Conservation (phyloP, 257 asterid genomes). For the Lithospermum erythrorhizon region DNA sequence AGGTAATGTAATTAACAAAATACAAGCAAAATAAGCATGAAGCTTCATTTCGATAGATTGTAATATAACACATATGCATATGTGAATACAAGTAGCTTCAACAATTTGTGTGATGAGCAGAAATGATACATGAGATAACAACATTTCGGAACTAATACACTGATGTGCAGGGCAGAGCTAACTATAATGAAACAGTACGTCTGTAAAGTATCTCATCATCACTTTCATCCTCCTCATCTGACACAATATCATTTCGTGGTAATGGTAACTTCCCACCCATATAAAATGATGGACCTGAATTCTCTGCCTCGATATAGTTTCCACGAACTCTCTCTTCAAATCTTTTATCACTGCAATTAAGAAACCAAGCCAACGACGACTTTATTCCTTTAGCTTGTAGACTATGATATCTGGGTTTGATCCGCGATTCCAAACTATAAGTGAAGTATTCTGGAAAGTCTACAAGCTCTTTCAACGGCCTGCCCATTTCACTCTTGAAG, state of each 20-base stretch:
- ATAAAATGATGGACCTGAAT: slow-evolving; percentile 58
- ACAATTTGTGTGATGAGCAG: too few relatives aligned
- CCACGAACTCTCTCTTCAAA: slow-evolving; percentile 85
- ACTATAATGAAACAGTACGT: slow-evolving; percentile 76
- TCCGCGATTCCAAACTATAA: slow-evolving; percentile 75
- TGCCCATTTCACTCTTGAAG: slow-evolving; percentile 77
- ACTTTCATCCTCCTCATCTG: slow-evolving; percentile 80
- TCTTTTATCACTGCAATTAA: slow-evolving; percentile 85
- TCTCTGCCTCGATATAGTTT: slow-evolving; percentile 69
- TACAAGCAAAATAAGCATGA: too few relatives aligned
- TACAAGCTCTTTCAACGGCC: slow-evolving; percentile 58
- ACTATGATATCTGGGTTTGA: slow-evolving; percentile 74
- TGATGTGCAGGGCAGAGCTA: neutral
- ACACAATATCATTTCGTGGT: slow-evolving; percentile 49
- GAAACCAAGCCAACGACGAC: slow-evolving; percentile 84
- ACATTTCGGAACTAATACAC: too few relatives aligned
- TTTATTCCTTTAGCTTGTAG: slow-evolving; percentile 63
- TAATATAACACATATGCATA: too few relatives aligned
- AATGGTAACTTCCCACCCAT: slow-evolving; percentile 84
- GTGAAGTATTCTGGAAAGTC: slow-evolving; percentile 90
- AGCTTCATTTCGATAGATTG: too few relatives aligned
- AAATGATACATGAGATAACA: too few relatives aligned
- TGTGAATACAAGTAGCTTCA: too few relatives aligned
- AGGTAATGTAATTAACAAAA: too few relatives aligned
- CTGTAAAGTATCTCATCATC: slow-evolving; percentile 79